Conservation (phyloP, 2,329 filamentous ascomycete genomes). For the Periglandula ipomoeae region DNA sequence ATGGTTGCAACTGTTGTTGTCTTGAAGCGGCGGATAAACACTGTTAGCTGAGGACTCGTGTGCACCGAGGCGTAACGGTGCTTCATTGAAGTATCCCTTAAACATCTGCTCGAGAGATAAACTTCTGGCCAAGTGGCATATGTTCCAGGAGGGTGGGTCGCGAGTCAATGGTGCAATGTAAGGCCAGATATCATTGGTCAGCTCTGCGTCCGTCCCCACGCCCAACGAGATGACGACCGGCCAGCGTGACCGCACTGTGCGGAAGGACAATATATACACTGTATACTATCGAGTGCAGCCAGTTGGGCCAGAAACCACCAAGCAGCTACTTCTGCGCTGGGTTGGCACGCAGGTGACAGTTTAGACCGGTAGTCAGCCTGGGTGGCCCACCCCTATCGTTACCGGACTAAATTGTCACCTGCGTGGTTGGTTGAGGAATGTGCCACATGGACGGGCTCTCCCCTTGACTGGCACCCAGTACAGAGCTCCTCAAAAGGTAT, state of each 20-base stretch:
- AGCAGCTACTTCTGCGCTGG: background rate
- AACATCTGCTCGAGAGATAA: background rate
- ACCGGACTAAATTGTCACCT: no score
- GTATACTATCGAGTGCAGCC: background rate
- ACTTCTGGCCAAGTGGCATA: background rate
- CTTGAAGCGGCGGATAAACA: no score
- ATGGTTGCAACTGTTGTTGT: background rate
- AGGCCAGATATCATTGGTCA: background rate
- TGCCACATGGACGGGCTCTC: no score
- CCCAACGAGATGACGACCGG: background rate
- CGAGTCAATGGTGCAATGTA: background rate
- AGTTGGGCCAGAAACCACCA: background rate
- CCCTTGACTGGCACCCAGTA: no score
- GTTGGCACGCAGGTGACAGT: no score
- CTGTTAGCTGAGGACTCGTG: no score
- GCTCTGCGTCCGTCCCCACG: background rate
- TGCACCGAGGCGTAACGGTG: no score
- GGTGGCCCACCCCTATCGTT: no score
- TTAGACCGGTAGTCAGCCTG: no score
- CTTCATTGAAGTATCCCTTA: background rate
- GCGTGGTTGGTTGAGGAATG: no score
- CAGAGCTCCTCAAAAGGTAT: no score
- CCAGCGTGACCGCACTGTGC: background rate
- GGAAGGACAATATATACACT: background rate
- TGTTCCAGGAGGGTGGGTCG: constrained; percentile 2